phyloP scores from a whole-genome alignment of 768 basidiomycete genomes.

The Pulveroboletus sp. region DNA sequence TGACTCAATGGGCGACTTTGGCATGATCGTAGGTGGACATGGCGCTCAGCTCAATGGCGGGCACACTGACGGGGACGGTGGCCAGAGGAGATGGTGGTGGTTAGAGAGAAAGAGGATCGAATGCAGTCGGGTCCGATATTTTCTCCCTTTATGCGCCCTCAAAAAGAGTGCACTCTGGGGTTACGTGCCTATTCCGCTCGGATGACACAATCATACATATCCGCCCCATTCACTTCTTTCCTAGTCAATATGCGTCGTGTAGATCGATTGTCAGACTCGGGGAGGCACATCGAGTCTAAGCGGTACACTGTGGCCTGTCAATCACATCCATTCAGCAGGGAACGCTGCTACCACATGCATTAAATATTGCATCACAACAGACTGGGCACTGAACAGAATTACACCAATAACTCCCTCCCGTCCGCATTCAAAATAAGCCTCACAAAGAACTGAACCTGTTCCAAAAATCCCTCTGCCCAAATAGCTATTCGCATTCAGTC shows the following conservation, averaged over 20 bases:
- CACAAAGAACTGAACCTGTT: slow-evolving; percentile 31
- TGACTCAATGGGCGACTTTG: slow-evolving; percentile 62
- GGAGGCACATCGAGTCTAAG: slow-evolving; percentile 32
- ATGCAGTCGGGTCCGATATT: slow-evolving; percentile 9
- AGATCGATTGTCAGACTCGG: slow-evolving; percentile 12
- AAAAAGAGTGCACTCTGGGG: slow-evolving; percentile 30
- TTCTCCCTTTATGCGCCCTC: slow-evolving; percentile 21
- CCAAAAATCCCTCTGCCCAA: slow-evolving; percentile 28
- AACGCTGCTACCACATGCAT: background rate
- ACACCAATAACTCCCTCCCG: slow-evolving; percentile 20
- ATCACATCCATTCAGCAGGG: background rate
- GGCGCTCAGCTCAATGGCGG: slow-evolving; percentile 2
- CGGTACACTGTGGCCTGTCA: slow-evolving; percentile 8
- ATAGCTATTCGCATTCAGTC: slow-evolving; percentile 21
- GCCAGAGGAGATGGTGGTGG: slow-evolving; percentile 18
- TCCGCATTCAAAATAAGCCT: slow-evolving; percentile 34
- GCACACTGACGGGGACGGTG: slow-evolving; percentile 5
- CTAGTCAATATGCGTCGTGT: too few species aligned
- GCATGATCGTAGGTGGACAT: slow-evolving; percentile 50
- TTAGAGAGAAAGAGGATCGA: slow-evolving; percentile 13
- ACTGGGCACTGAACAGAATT: background rate
- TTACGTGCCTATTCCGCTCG: slow-evolving; percentile 24
- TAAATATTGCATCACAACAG: background rate
- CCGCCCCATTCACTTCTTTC: too few species aligned
- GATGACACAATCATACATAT: background rate